These are phyloP conservation scores for Fusarium sp. DNA, from an alignment of 2,329 filamentous ascomycete genomes.

Conservation along the genomic window DNA sequence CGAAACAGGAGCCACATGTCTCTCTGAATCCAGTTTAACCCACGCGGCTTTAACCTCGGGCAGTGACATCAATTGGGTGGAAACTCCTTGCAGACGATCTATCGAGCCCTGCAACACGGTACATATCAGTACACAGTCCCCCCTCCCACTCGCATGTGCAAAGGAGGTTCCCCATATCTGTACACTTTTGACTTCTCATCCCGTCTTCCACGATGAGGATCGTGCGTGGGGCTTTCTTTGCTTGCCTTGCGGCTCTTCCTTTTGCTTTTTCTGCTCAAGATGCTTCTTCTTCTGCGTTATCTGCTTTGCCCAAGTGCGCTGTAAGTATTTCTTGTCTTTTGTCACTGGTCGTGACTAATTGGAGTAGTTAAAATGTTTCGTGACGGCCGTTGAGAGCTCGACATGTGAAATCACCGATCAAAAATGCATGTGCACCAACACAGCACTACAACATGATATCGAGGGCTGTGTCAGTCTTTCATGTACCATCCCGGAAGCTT, in stretches of 20 bases:
- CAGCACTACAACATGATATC: constrained; percentile 39
- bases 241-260: constrained; percentile 13
- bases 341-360: neutral
- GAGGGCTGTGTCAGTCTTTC: constrained; percentile 43
- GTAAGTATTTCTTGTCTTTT: constrained; percentile 35
- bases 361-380: constrained; percentile 44
- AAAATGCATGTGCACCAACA: constrained; percentile 49
- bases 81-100: neutral
- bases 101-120: neutral
- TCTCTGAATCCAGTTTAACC: too few species aligned
- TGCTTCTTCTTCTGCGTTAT: constrained; percentile 9
- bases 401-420: constrained; percentile 42
- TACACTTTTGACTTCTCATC: neutral
- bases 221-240: constrained; percentile 11
- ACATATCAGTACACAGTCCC: constrained; percentile 4
- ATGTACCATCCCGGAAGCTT: constrained; percentile 47
- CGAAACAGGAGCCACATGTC: neutral
- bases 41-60: neutral
- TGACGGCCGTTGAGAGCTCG: constrained; percentile 38
- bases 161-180: neutral
- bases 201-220: constrained; percentile 7
- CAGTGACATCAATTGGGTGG: neutral
- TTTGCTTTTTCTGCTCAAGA: constrained; percentile 1
- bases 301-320: constrained; percentile 47
- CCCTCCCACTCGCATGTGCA: neutral